Evolutionary conservation across 768 basidiomycete genomes (phyloP).

Genomic region (Leccinum truebloodii): DNA sequence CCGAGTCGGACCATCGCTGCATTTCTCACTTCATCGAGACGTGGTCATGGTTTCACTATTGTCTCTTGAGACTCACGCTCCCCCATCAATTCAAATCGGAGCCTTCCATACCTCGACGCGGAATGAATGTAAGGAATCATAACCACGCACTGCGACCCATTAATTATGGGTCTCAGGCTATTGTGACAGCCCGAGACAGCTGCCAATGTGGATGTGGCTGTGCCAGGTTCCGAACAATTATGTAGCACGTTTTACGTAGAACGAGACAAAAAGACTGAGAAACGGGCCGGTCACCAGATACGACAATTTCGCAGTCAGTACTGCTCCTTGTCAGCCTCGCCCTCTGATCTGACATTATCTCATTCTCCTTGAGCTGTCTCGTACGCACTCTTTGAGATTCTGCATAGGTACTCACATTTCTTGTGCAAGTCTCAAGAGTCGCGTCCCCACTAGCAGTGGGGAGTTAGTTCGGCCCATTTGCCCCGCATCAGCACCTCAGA

Average conservation of each 20-base stretch:
- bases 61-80: conserved; percentile 3
- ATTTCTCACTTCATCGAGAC: background rate
- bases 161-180: background rate
- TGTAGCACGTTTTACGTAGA: background rate
- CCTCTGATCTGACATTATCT: background rate
- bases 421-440: background rate
- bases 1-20: background rate
- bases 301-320: background rate
- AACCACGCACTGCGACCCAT: background rate
- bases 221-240: conserved; percentile 25
- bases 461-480: background rate
- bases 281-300: no score
- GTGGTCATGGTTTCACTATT: conserved; percentile 5
- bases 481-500: background rate
- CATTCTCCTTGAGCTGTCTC: background rate
- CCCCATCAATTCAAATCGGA: background rate
- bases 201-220: conserved; percentile 22
- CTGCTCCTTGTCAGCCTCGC: background rate
- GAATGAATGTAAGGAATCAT: no score
- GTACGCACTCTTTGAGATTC: background rate
- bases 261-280: conserved; percentile 20
- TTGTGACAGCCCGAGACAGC: background rate
- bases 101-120: no score
- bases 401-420: background rate
- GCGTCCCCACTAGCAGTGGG: background rate